Conservation (phyloP, 1,284 basidiomycete species). For the Cryptococcus maquisensis region DNA sequence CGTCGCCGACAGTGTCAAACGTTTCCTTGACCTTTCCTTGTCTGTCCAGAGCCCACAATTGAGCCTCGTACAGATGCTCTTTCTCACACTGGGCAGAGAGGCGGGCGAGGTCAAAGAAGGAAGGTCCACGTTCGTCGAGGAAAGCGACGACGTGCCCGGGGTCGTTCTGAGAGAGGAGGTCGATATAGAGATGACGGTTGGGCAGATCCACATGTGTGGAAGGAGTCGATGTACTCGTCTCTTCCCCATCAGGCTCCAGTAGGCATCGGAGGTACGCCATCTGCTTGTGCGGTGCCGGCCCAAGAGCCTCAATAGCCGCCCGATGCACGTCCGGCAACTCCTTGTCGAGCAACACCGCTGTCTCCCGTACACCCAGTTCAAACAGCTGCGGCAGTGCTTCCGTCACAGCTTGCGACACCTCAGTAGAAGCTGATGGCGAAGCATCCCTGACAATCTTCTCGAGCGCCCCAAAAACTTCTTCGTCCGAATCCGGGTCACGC, state of each 20-base stretch:
- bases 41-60: conserved; percentile 75
- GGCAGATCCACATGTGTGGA: conserved; percentile 53
- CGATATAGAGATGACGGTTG: conserved; percentile 62
- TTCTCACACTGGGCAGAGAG: conserved; percentile 65
- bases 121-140: conserved; percentile 59
- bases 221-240: conserved; percentile 6
- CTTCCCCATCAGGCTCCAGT: conserved; percentile 58
- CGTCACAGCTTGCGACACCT: conserved; percentile 56
- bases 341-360: conserved; percentile 70
- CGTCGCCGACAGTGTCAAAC: conserved; percentile 61
- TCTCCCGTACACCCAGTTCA: conserved; percentile 59
- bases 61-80: conserved; percentile 65
- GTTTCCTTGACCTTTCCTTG: conserved; percentile 63
- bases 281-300: conserved; percentile 54
- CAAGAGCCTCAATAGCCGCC: conserved; percentile 17
- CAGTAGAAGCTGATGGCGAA: conserved; percentile 48
- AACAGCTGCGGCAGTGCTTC: conserved; percentile 64
- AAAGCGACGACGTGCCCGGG: conserved; percentile 63
- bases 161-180: conserved; percentile 67
- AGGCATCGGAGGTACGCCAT: conserved; percentile 76
- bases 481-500: conserved; percentile 65
- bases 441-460: conserved; percentile 54
- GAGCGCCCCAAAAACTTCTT: conserved; percentile 61
- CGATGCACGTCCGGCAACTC: conserved; percentile 43
- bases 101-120: conserved; percentile 59